A percentile compares a stretch with the other conserved stretches of the same genome.
Evolutionary conservation across 228 moss, liverwort and hornwort species (phyloP).

Genomic region (Sphagnum fallax): DNA sequence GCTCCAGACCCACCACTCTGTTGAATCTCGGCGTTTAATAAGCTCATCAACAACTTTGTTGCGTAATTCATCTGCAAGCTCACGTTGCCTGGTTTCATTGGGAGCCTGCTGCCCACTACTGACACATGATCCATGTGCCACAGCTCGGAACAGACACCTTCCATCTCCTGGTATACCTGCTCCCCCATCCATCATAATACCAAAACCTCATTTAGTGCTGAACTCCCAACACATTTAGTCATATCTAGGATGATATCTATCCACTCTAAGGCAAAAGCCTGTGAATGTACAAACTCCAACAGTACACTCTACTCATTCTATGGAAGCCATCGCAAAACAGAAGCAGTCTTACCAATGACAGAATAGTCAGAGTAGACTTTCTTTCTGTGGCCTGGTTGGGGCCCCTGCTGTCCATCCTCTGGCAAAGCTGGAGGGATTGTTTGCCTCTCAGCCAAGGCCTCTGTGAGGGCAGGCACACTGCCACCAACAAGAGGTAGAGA

Average conservation of each 20-base stretch:
- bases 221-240: too few relatives aligned
- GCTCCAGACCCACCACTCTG: conserved; percentile 57
- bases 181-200: neutral
- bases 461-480: conserved; percentile 27
- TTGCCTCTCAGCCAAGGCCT: conserved; percentile 34
- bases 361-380: conserved; percentile 69
- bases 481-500: conserved; percentile 61
- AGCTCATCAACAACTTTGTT: conserved; percentile 77
- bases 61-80: conserved; percentile 85
- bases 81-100: conserved; percentile 63
- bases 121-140: conserved; percentile 77
- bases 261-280: too few relatives aligned
- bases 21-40: conserved; percentile 60
- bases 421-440: conserved; percentile 4
- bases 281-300: too few relatives aligned
- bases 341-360: conserved; percentile 57
- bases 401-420: conserved; percentile 27
- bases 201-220: too few relatives aligned
- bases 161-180: conserved; percentile 94
- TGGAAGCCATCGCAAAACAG: too few relatives aligned
- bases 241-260: too few relatives aligned
- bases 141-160: conserved; percentile 93
- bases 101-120: conserved; percentile 61
- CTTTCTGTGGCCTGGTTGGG: conserved; percentile 63
- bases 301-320: too few relatives aligned